Conservation (phyloP, 495 filamentous ascomycete genomes). For the Oleoguttula mirabilis region DNA sequence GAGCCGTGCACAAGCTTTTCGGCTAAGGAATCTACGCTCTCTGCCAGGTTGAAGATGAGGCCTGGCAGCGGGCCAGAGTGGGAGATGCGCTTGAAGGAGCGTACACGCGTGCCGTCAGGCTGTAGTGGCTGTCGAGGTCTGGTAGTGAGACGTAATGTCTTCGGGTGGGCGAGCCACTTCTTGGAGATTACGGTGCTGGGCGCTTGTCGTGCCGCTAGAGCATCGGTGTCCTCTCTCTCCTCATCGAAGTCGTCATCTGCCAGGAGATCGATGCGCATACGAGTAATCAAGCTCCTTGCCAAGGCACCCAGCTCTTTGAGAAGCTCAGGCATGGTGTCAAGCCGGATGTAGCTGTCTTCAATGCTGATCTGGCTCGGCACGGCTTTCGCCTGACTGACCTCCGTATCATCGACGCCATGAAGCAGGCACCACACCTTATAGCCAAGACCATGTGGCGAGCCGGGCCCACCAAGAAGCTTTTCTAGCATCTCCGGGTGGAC, state of each 20-base stretch:
- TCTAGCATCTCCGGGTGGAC: slow-evolving; percentile 52
- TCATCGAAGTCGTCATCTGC: slow-evolving; percentile 20
- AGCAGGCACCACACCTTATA: slow-evolving; percentile 48
- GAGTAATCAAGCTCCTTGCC: slow-evolving; percentile 54
- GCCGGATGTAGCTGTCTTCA: slow-evolving; percentile 71
- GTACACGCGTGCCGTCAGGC: slow-evolving; percentile 39
- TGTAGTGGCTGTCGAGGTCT: slow-evolving; percentile 47
- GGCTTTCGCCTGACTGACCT: slow-evolving; percentile 57
- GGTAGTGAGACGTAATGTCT: slow-evolving; percentile 67
- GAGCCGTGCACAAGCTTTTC: slow-evolving; percentile 57
- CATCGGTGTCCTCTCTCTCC: not conserved
- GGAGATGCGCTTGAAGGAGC: slow-evolving; percentile 51
- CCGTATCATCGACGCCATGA: slow-evolving; percentile 50
- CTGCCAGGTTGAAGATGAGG: slow-evolving; percentile 54
- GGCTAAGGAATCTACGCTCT: slow-evolving; percentile 43
- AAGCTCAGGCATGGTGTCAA: slow-evolving; percentile 50
- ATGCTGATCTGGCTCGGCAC: slow-evolving; percentile 86
- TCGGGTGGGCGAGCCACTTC: slow-evolving; percentile 56
- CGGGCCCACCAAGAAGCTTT: slow-evolving; percentile 54
- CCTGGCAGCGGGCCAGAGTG: slow-evolving; percentile 53
- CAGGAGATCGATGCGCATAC: slow-evolving; percentile 67
- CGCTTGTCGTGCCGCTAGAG: not conserved
- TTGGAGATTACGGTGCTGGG: slow-evolving; percentile 1
- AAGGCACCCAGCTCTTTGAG: slow-evolving; percentile 52
- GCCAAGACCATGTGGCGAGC: slow-evolving; percentile 56